Evolutionary conservation across 129 eudicot species (phyloP), one percentile per base, ranked within the genome.

Genomic region (Ambrosia artemisiifolia): DNA sequence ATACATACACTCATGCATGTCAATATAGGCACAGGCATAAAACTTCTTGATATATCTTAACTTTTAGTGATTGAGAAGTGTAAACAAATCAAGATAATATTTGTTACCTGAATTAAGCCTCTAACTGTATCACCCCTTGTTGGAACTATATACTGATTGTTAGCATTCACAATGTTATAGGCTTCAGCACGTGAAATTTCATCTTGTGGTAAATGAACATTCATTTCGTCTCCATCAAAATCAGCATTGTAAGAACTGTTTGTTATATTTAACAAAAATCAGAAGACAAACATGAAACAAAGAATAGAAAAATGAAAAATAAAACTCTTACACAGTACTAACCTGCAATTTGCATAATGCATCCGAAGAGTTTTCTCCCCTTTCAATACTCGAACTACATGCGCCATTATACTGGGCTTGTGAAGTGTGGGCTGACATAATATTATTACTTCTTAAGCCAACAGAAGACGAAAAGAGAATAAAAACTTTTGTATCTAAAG

Each of bases 291-390:
- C 17, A 13, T 50, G 34, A 49, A 50, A 61, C 2, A 56, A 35
- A 65, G 8, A 61, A 78, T 7, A 5, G 13, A 63, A 20, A 48
- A 24, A 70, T 5, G 16, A 47, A n/a, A 19, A 1, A 16, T 11
- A 47, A 69, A 36, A 34, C 3, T 13, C 46, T 33, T 10, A 51
- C 44, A 11, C 44, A 51, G 74, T 65, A 62, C 87, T 34, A 76
- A 90, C 98, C 95, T 88, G 96, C 98, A 93, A 82, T 93, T 93
- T 63, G 96, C 98, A 83, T 93, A 93, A 83, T 93, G 98, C 95
- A 93, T 90, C 35, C 98, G 92, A 77, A 93, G 89, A 28, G 98
- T 93, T 86, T 85, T 93, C 81, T 93, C 98, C 54, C 96, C 98
- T 61, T 88, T 88, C 63, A 93, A 44, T 43, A 93, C 95, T 65